Evolutionary conservation across 1,284 basidiomycete species (phyloP).

Genomic region (Rhodotorula sp.): DNA sequence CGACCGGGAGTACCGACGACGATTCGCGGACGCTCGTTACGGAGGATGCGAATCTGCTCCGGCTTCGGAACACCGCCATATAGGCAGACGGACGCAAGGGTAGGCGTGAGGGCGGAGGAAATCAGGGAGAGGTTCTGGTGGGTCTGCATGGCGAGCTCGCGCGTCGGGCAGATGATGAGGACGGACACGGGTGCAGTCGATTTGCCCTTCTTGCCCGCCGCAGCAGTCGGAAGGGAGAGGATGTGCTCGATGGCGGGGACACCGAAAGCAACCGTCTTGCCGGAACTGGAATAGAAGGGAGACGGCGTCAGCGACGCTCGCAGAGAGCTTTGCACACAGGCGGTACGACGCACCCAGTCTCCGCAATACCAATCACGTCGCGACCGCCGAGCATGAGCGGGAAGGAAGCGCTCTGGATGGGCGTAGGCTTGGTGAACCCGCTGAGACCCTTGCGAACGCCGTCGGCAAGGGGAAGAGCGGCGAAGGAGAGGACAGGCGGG

Average conservation of each 20-base stretch:
- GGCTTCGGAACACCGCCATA: constrained; percentile 91
- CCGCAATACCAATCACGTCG: constrained; percentile 88
- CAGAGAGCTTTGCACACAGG: too few species aligned
- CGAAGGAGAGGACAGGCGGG: constrained; percentile 75
- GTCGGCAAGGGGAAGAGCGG: constrained; percentile 66
- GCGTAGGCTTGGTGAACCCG: constrained; percentile 83
- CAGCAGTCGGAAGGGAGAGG: constrained; percentile 52
- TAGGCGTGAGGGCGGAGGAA: constrained; percentile 65
- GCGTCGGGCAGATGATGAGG: constrained; percentile 87
- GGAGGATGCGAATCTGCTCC: constrained; percentile 68
- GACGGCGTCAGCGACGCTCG: too few species aligned
- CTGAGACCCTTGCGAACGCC: constrained; percentile 65
- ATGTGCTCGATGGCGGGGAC: constrained; percentile 79
- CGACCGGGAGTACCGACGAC: constrained; percentile 94
- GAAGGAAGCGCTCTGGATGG: constrained; percentile 92
- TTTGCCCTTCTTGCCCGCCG: constrained; percentile 47
- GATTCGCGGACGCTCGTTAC: constrained; percentile 66
- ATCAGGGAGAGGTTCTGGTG: constrained; percentile 79
- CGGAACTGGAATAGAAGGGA: constrained; percentile 51
- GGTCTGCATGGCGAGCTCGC: constrained; percentile 92
- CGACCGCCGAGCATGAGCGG: constrained; percentile 39
- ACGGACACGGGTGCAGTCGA: constrained; percentile 60
- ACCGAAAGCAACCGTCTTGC: constrained; percentile 96
- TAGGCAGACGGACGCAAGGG: constrained; percentile 77
- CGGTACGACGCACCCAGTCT: constrained; percentile 75